A percentile compares a stretch with the other conserved stretches of the same genome.
These are phyloP conservation scores for Paecilomyces dactylethromorphus DNA, from an alignment of 2,329 filamentous ascomycete genomes.

Conservation along the genomic window DNA sequence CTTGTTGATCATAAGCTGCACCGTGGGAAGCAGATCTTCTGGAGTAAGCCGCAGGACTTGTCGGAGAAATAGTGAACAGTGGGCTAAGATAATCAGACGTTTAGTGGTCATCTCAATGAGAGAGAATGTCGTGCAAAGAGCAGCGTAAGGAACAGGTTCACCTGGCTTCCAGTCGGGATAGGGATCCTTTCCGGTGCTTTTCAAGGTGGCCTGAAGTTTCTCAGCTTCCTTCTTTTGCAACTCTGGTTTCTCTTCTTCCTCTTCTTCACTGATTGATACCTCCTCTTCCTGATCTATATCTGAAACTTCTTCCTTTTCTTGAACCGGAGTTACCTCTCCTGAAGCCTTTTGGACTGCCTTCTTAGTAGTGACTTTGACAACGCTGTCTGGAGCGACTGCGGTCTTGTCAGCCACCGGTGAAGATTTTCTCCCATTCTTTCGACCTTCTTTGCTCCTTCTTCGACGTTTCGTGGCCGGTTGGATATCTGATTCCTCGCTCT, in stretches of 20 bases:
- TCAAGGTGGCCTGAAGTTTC: constrained; percentile 71
- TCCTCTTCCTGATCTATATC: constrained; percentile 30
- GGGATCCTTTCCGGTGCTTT: constrained; percentile 64
- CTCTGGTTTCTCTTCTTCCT: constrained; percentile 61
- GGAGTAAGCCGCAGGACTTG: constrained; percentile 93
- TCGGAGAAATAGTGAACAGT: constrained; percentile 83
- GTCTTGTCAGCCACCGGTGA: constrained; percentile 19
- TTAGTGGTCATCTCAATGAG: constrained; percentile 93
- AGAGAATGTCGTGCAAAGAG: constrained; percentile 89
- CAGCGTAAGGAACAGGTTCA: constrained; percentile 85
- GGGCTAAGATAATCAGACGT: constrained; percentile 75
- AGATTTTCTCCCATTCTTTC: constrained; percentile 20
- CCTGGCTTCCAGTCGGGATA: constrained; percentile 93
- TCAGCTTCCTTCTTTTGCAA: constrained; percentile 68
- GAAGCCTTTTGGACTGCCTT: constrained; percentile 32
- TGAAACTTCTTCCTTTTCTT: constrained; percentile 22
- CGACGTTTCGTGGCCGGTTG: constrained; percentile 55
- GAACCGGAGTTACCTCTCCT: constrained; percentile 38
- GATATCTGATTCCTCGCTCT: constrained; percentile 50
- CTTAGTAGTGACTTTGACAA: constrained; percentile 10
- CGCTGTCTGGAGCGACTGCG: constrained; percentile 14
- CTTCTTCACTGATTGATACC: constrained; percentile 44
- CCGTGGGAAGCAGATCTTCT: constrained; percentile 75
- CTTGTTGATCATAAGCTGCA: constrained; percentile 96
- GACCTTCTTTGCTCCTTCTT: constrained; percentile 22